Conservation (phyloP, 306 rosid species). For the Prinsepia uniflora region DNA sequence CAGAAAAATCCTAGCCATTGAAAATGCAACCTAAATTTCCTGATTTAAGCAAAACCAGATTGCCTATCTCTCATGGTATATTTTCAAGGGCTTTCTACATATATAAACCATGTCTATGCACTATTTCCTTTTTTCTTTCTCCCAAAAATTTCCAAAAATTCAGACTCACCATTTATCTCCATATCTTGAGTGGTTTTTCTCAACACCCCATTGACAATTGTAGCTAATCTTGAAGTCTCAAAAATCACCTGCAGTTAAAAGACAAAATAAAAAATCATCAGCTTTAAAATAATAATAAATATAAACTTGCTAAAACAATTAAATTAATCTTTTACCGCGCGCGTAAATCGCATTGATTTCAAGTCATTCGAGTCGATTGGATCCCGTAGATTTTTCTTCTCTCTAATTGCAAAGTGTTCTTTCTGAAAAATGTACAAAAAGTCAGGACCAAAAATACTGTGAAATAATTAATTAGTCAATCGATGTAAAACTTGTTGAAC, state of each 20-base stretch:
- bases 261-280: constrained; percentile 9
- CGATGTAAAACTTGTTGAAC: constrained; percentile 13
- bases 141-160: constrained; percentile 12
- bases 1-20: constrained; percentile 16
- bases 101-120: constrained; percentile 13
- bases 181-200: constrained; percentile 89
- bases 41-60: constrained; percentile 11
- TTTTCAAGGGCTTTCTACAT: neutral
- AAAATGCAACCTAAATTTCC: constrained; percentile 25
- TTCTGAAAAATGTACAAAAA: constrained; percentile 36
- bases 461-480: too few species aligned
- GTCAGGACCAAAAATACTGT: constrained; percentile 11
- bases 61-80: constrained; percentile 30
- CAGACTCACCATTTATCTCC: constrained; percentile 79
- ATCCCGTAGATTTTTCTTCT: constrained; percentile 58
- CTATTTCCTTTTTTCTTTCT: constrained; percentile 12
- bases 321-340: constrained; percentile 52
- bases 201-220: constrained; percentile 89
- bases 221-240: constrained; percentile 98
- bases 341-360: constrained; percentile 82
- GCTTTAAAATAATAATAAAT: neutral
- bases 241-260: constrained; percentile 65
- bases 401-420: constrained; percentile 82
- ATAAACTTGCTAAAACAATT: too few species aligned
- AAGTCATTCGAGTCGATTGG: constrained; percentile 68